These are phyloP conservation scores for Gnaphalium uliginosum DNA, from an alignment of 129 eudicot species.

Conservation along the genomic window DNA sequence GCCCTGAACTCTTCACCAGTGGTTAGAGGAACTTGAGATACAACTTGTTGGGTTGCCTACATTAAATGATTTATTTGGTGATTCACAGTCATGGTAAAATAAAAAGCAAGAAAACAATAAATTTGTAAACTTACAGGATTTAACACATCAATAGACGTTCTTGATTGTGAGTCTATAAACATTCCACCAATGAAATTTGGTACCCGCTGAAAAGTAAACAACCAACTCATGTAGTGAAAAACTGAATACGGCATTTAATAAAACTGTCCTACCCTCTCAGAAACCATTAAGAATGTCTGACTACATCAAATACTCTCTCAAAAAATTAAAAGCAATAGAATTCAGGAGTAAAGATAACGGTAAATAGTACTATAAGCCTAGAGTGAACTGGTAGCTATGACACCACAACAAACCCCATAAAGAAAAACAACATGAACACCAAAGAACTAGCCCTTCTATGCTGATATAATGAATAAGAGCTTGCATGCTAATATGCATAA, in stretches of 20 bases:
- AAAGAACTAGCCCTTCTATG: not conserved
- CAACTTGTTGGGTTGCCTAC: constrained; percentile 94
- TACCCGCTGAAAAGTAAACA: constrained; percentile 60
- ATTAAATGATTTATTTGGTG: constrained; percentile 11
- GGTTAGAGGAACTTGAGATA: constrained; percentile 79
- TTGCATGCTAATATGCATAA: not conserved
- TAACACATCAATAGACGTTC: constrained; percentile 71
- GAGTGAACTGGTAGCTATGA: not conserved
- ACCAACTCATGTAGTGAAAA: not conserved
- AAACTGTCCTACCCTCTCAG: constrained; percentile 4
- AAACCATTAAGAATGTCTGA: constrained; percentile 4
- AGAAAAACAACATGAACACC: not conserved
- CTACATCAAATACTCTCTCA: constrained; percentile 10
- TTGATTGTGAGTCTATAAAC: constrained; percentile 74
- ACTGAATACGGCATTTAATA: not conserved
- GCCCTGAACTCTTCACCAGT: constrained; percentile 80
- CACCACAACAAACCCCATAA: not conserved
- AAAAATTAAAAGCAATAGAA: constrained; percentile 2
- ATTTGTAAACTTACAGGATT: constrained; percentile 65
- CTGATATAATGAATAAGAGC: not conserved
- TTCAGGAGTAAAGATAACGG: not conserved
- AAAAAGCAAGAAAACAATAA: not conserved
- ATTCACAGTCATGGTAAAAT: constrained; percentile 3
- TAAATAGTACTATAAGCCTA: constrained; percentile 6
- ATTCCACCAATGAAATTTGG: constrained; percentile 86